Percentiles rank a stretch among this genome's conserved stretches.
Conservation (phyloP, 192 early-diverging fungal species). For the Coemansia aciculifera region DNA sequence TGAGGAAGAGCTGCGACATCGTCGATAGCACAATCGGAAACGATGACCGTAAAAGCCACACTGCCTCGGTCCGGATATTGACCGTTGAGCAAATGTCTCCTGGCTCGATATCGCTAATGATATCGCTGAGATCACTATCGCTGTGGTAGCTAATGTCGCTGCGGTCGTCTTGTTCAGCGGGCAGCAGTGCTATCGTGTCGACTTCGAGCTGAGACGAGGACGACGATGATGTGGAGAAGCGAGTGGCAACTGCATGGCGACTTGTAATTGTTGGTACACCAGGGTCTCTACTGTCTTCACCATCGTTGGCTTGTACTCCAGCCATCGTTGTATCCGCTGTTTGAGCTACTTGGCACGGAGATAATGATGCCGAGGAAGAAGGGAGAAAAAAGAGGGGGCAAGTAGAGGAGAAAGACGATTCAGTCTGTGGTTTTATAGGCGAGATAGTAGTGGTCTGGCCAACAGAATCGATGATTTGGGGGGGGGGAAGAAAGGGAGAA, state of each 20-base stretch:
- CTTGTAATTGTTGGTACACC: neutral
- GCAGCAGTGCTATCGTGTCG: neutral
- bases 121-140: slow-evolving; percentile 8
- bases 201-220: neutral
- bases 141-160: slow-evolving; percentile 9
- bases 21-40: slow-evolving; percentile 42
- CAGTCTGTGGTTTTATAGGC: neutral
- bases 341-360: neutral
- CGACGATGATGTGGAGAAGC: neutral
- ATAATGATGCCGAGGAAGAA: neutral
- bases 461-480: neutral
- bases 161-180: neutral
- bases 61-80: slow-evolving; percentile 20
- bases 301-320: slow-evolving; percentile 1
- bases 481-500: neutral
- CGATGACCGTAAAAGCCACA: slow-evolving; percentile 23
- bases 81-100: slow-evolving; percentile 5
- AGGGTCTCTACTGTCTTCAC: neutral
- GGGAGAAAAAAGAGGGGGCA: neutral
- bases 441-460: neutral
- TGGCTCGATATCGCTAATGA: neutral
- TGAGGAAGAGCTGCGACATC: slow-evolving; percentile 34
- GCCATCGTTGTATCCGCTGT: neutral
- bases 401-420: neutral
- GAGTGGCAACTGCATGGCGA: neutral